Conservation (phyloP, 257 asterid genomes). For the Dorcoceras hygrometricum region DNA sequence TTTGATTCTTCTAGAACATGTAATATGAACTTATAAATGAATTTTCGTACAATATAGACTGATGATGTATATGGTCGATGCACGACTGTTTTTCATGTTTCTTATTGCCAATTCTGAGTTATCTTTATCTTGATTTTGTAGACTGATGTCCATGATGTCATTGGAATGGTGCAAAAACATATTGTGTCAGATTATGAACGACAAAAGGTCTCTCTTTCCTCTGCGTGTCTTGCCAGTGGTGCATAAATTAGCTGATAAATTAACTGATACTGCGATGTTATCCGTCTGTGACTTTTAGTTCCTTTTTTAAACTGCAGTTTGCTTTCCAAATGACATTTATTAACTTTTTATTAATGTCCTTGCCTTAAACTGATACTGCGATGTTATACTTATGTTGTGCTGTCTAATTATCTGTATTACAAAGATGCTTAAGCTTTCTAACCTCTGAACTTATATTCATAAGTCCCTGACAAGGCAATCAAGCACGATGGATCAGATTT, state of each 20-base stretch:
- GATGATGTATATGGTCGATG: conserved; percentile 7
- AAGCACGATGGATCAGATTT: too few relatives aligned
- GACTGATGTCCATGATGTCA: conserved; percentile 72
- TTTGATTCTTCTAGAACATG: background rate
- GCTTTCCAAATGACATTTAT: too few relatives aligned
- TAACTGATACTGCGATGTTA: too few relatives aligned
- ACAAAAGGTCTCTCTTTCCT: conserved; percentile 57
- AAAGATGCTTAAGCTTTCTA: background rate
- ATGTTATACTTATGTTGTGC: background rate
- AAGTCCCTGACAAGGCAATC: too few relatives aligned
- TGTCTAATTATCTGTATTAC: too few relatives aligned
- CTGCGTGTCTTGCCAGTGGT: background rate
- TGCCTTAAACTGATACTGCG: background rate
- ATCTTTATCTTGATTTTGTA: conserved; percentile 31
- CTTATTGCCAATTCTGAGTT: conserved; percentile 22
- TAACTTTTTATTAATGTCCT: background rate
- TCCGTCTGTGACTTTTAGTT: background rate
- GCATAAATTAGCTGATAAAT: too few relatives aligned
- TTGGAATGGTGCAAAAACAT: conserved; percentile 59
- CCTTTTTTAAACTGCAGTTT: background rate
- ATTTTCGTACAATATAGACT: too few relatives aligned
- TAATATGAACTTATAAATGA: background rate
- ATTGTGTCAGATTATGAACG: conserved; percentile 69
- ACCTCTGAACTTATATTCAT: background rate
- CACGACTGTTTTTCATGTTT: conserved; percentile 17